Base-by-base conservation (phyloP, 2,329 filamentous ascomycete species). In the Diaporthe vaccinii region DNA sequence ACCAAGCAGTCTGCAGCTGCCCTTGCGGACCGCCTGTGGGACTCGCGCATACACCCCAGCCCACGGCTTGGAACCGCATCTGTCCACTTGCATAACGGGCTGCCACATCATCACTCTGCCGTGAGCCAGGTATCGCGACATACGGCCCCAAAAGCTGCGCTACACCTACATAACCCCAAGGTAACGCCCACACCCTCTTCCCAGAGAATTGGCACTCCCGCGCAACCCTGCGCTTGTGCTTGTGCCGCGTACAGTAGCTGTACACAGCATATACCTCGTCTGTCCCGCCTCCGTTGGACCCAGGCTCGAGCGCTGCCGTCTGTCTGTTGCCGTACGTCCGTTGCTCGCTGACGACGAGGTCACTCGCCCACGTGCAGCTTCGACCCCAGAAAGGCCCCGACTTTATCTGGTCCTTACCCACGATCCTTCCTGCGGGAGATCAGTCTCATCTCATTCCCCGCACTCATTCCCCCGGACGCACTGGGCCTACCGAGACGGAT, bases 31-130 rank as follows among this genome's bases (percentile, higher is more conserved):
- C 68, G 65, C 65, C 68, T 79, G 78, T 78, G 76, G 75, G 77
- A 78, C 78, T 78, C 77, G 3, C 65, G 76, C 76, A 77, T 79
- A 78, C 76, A 75, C 76, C 78, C 79, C 78, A 81, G 79, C 78
- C 67, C 78, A 80, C 79, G 79, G 80, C 76, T 79, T 58, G 81
- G 83, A 80, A 83, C 85, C 83, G 79, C 85, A 86, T 82, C 80
- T 80, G 84, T 84, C 83, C 80, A 85, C 84, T 80, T 87, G 86
- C 86, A 87, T 86, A 57, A 82, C 81, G 80, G 80, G 80, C 83
- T 86, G 85, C 85, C 85, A 87, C 84, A 83, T 86, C 85, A 86
- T 82, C 83, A 83, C 83, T 83, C 80, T 82, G 81, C 83, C 82
- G 83, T 82, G 83, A 83, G 81, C 82, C 82, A 82, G 83, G 75